A percentile compares a stretch with the other conserved stretches of the same genome.
Conservation (phyloP, 148 eudicot genomes). For the Simmondsia chinensis region DNA sequence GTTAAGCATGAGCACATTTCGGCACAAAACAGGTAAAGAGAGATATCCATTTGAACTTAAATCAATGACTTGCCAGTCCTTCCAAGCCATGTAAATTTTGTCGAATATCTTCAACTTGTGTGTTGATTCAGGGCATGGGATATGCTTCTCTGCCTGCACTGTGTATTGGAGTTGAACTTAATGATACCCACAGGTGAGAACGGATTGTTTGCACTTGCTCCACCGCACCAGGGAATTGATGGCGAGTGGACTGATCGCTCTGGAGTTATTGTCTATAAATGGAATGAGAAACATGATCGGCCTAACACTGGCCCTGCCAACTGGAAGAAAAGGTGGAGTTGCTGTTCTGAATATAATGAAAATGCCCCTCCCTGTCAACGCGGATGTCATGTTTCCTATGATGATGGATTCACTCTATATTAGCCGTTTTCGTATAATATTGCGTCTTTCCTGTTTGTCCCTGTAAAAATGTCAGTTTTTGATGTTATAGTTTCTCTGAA, state of each 20-base stretch:
- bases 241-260: conserved; percentile 68
- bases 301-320: conserved; percentile 56
- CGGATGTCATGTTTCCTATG: conserved; percentile 68
- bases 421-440: too few relatives aligned
- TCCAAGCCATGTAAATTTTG: too few relatives aligned
- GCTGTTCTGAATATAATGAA: conserved; percentile 58
- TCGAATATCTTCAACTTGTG: too few relatives aligned
- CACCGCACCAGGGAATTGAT: conserved; percentile 68
- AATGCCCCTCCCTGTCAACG: conserved; percentile 51
- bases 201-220: conserved; percentile 47
- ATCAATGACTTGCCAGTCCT: too few relatives aligned
- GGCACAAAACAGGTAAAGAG: too few relatives aligned
- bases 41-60: too few relatives aligned
- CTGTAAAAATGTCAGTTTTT: not conserved
- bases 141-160: not conserved
- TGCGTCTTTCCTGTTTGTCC: too few relatives aligned
- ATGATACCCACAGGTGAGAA: conserved; percentile 33
- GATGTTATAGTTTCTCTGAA: not conserved
- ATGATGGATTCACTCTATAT: conserved; percentile 52
- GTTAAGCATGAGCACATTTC: too few relatives aligned
- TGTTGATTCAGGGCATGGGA: not conserved
- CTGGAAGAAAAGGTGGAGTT: conserved; percentile 75
- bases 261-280: conserved; percentile 56
- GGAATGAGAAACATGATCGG: conserved; percentile 44
- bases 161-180: not conserved